phyloP scores from a whole-genome alignment of 768 basidiomycete species.

The Phylloporus sp. region DNA sequence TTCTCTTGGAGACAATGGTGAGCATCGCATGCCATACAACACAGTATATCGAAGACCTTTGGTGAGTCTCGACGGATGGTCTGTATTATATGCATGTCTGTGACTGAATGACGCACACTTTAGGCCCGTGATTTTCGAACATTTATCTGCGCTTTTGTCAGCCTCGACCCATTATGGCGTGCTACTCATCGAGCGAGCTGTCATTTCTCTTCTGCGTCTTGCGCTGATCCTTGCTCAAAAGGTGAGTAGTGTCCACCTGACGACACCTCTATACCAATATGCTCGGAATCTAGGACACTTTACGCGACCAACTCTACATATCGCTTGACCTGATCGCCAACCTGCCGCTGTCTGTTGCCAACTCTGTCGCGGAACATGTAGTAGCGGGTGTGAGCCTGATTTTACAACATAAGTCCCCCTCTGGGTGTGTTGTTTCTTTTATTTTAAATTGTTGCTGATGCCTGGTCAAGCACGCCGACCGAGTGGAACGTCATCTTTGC shows the following conservation, averaged over 20 bases:
- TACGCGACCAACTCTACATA: conserved; percentile 92
- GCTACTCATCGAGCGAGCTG: conserved; percentile 89
- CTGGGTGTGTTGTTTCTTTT: conserved; percentile 40
- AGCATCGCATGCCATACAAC: conserved; percentile 79
- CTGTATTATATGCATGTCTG: not conserved
- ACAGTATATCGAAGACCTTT: conserved; percentile 81
- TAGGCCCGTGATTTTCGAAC: conserved; percentile 95
- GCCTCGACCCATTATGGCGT: conserved; percentile 80
- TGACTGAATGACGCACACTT: not conserved
- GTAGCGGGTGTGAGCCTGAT: conserved; percentile 76
- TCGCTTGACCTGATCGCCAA: conserved; percentile 88
- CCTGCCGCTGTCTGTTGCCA: conserved; percentile 71
- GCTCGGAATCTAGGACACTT: conserved; percentile 48
- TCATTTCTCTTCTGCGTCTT: conserved; percentile 83
- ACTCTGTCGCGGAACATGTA: conserved; percentile 89
- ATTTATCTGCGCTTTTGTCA: conserved; percentile 76
- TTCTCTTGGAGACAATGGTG: conserved; percentile 92
- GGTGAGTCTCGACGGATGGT: conserved; percentile 48
- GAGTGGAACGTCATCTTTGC: conserved; percentile 96
- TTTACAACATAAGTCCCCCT: conserved; percentile 69
- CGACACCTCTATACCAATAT: not conserved
- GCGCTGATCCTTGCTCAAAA: conserved; percentile 77
- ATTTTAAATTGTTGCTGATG: conserved; percentile 2
- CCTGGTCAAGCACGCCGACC: conserved; percentile 66
- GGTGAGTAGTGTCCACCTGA: conserved; percentile 39